These are phyloP conservation scores for Metrosideros polymorpha DNA, from an alignment of 441 rosid genomes.

Conservation along the genomic window DNA sequence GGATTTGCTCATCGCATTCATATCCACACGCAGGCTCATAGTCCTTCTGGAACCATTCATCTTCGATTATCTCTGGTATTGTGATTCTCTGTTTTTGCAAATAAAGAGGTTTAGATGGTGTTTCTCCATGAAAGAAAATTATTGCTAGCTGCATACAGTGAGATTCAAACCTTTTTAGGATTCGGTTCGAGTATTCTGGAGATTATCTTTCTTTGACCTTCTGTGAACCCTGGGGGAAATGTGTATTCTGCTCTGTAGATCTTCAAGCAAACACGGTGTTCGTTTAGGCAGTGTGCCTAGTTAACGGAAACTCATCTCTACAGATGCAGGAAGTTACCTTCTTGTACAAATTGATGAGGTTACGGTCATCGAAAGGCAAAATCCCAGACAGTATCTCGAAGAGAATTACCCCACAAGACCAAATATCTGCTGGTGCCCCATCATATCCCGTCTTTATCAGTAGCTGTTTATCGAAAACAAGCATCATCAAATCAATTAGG, in stretches of 20 bases:
- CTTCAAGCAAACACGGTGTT: slow-evolving; percentile 18
- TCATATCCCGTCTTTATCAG: slow-evolving; percentile 9
- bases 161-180: slow-evolving; percentile 42
- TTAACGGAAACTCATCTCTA: neutral
- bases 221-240: slow-evolving; percentile 57
- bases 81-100: slow-evolving; percentile 49
- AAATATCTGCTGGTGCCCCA: slow-evolving; percentile 10
- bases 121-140: neutral
- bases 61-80: slow-evolving; percentile 55
- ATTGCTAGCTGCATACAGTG: neutral
- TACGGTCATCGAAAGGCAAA: slow-evolving; percentile 5
- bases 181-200: slow-evolving; percentile 69
- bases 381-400: slow-evolving; percentile 9
- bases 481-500: slow-evolving; percentile 54
- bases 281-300: neutral
- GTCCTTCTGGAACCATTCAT: slow-evolving; percentile 61
- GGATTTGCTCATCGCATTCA: slow-evolving; percentile 22
- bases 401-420: slow-evolving; percentile 15
- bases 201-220: slow-evolving; percentile 52
- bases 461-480: neutral
- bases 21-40: slow-evolving; percentile 45
- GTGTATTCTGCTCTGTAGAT: slow-evolving; percentile 62
- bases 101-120: neutral
- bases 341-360: slow-evolving; percentile 14
- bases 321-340: neutral